phyloP scores from a whole-genome alignment of 2,329 filamentous ascomycete genomes.

The Leptographium galeiforme region DNA sequence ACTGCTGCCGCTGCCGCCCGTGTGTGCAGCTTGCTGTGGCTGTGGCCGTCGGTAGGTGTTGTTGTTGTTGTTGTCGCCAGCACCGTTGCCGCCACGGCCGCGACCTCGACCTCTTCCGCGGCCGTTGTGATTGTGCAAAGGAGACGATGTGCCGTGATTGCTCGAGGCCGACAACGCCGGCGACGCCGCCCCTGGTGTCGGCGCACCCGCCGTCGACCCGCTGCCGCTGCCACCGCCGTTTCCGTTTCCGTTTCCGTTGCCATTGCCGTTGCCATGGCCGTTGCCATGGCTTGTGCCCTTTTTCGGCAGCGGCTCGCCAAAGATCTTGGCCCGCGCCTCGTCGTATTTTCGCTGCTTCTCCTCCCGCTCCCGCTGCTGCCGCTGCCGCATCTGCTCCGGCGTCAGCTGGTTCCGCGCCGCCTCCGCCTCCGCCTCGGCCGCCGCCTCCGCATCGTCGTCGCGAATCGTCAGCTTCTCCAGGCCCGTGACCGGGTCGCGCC shows the following conservation, averaged over 20 bases:
- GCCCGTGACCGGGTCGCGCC: conserved; percentile 39
- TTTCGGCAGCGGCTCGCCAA: conserved; percentile 41
- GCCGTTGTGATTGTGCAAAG: conserved; percentile 13
- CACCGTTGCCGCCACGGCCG: conserved; percentile 19
- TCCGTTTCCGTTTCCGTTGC: conserved; percentile 17
- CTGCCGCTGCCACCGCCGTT: neutral
- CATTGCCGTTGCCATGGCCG: neutral
- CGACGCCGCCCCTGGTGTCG: neutral
- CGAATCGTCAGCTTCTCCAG: conserved; percentile 28
- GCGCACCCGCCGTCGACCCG: too few relatives aligned
- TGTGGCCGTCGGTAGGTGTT: conserved; percentile 13
- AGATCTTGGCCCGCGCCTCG: conserved; percentile 75
- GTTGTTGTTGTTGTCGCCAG: conserved; percentile 7
- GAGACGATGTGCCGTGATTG: neutral
- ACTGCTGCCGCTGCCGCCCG: neutral
- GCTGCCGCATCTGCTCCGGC: conserved; percentile 63
- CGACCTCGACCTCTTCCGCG: conserved; percentile 28
- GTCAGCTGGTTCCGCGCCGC: conserved; percentile 52
- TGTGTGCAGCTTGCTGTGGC: neutral
- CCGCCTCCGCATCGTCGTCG: conserved; percentile 49
- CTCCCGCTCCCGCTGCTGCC: conserved; percentile 66
- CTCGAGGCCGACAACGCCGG: neutral
- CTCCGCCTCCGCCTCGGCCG: conserved; percentile 56
- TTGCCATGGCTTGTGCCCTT: conserved; percentile 3
- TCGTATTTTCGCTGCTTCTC: conserved; percentile 87